Evolutionary conservation across 495 filamentous ascomycete species (phyloP).

Genomic region (Niebla homalea): DNA sequence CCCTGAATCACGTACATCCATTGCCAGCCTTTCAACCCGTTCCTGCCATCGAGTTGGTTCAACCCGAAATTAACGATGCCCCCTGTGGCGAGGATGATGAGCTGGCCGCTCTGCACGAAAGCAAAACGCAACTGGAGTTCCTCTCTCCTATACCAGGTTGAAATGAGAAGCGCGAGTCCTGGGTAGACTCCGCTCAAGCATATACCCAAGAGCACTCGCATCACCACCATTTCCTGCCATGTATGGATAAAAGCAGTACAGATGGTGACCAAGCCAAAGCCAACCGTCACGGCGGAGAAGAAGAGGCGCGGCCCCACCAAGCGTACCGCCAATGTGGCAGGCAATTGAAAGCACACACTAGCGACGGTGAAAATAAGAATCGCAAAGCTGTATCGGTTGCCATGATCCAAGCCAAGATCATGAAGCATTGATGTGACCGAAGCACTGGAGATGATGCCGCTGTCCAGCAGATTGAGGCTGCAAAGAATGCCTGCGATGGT

Average conservation of each 20-base stretch:
- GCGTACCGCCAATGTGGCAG: slow-evolving; percentile 57
- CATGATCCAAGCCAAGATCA: slow-evolving; percentile 48
- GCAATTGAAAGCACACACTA: slow-evolving; percentile 62
- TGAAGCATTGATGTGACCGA: slow-evolving; percentile 60
- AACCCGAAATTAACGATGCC: slow-evolving; percentile 61
- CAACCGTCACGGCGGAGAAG: slow-evolving; percentile 54
- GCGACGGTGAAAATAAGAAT: slow-evolving; percentile 73
- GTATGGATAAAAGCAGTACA: slow-evolving; percentile 56
- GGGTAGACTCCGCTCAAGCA: slow-evolving; percentile 56
- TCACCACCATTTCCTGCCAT: slow-evolving; percentile 62
- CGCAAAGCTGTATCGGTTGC: slow-evolving; percentile 53
- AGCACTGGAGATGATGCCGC: slow-evolving; percentile 62
- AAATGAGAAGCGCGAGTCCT: slow-evolving; percentile 56
- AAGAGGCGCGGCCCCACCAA: slow-evolving; percentile 53
- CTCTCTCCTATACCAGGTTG: slow-evolving; percentile 54
- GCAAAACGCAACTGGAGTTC: slow-evolving; percentile 70
- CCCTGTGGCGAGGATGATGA: slow-evolving; percentile 55
- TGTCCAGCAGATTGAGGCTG: slow-evolving; percentile 59
- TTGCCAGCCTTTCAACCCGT: slow-evolving; percentile 54
- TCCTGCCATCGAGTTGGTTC: slow-evolving; percentile 46
- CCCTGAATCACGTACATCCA: slow-evolving; percentile 71
- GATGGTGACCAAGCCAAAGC: slow-evolving; percentile 59
- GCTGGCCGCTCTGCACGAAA: slow-evolving; percentile 56
- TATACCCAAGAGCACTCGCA: slow-evolving; percentile 59
- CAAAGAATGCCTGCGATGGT: slow-evolving; percentile 62